Base-by-base conservation (phyloP, 148 eudicot genomes). In the Vaccinium darrowii region DNA sequence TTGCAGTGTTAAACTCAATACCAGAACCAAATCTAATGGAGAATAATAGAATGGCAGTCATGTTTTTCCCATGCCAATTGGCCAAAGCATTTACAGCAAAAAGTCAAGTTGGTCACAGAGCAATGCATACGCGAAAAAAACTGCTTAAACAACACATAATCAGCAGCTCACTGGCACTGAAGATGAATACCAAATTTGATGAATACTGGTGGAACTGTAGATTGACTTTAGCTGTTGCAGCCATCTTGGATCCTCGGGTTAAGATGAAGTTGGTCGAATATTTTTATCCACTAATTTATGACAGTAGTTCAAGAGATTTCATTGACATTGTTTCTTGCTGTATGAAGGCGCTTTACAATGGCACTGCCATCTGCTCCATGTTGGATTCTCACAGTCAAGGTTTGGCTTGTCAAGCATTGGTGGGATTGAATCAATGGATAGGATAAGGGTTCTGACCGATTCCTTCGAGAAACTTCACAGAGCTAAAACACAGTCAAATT, bases 231-330 rank as follows among this genome's bases (percentile, higher is more conserved):
- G 92, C 98, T 75, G 89, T 95, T 89, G 97, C 98, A 82, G 97
- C 97, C 30, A 92, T 96, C 79, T 87, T 96, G 84, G 99, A 96
- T 89, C 99, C 99, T 56, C 93, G 97, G 19, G 93, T 88, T 86
- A 96, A 96, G 92, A 93, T 94, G 87, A 93, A 94, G 79, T 87
- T 96, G 80, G 93, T 94, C 62, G 95, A 96, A 83, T 96, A 94
- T 84, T 96, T 95, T 84, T 96, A 92, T 84, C 91, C 91, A 60
- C 92, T 90, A 83, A 95, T 96, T 71, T 93, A 92, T 81, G 93
- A 93, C 10, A 85, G 80, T 54, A 88, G 84, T 56, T 88, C 91
- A 23, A 80, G 87, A 15, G 86, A 88, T 14, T 88, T 90, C 86
- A 82, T 91, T 11, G 86, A 86, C 62, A 90, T 88, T 63, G 93